Conservation (phyloP, 352 stramenopile genomes). For the Phytopythium boreale region DNA sequence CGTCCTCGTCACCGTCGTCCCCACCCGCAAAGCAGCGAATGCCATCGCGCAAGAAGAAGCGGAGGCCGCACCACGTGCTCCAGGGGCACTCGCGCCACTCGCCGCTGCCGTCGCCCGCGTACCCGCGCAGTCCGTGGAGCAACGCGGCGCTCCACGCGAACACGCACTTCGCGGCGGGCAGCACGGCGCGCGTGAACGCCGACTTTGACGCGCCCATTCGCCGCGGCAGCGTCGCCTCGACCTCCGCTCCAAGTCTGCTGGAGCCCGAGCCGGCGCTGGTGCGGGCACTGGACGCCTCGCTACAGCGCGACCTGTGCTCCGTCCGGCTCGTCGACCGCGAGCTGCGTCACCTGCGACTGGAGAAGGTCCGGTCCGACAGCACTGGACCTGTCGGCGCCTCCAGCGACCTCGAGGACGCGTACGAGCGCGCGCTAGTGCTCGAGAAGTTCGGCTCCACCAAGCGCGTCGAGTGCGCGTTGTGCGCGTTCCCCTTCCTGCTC, state of each 20-base stretch:
- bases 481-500: conserved; percentile 45
- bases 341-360: conserved; percentile 41
- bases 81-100: conserved; percentile 5
- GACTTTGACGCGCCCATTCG: conserved; percentile 1
- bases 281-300: conserved; percentile 32
- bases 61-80: conserved; percentile 10
- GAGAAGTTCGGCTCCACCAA: conserved; percentile 63
- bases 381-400: conserved; percentile 13
- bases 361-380: conserved; percentile 28
- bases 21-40: neutral
- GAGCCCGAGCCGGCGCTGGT: conserved; percentile 38
- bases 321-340: conserved; percentile 48
- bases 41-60: conserved; percentile 20
- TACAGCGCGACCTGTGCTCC: conserved; percentile 43
- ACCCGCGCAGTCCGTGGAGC: conserved; percentile 1
- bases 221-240: neutral
- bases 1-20: neutral
- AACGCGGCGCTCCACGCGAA: conserved; percentile 11
- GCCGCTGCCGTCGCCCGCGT: neutral
- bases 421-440: conserved; percentile 44
- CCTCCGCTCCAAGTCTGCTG: neutral
- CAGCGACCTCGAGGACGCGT: conserved; percentile 23
- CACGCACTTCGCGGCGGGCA: conserved; percentile 12
- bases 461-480: conserved; percentile 61
- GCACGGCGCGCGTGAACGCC: conserved; percentile 5